A percentile compares a stretch with the other conserved stretches of the same genome.
phyloP scores from a whole-genome alignment of 768 basidiomycete species.

The Flagelloscypha sp. region DNA sequence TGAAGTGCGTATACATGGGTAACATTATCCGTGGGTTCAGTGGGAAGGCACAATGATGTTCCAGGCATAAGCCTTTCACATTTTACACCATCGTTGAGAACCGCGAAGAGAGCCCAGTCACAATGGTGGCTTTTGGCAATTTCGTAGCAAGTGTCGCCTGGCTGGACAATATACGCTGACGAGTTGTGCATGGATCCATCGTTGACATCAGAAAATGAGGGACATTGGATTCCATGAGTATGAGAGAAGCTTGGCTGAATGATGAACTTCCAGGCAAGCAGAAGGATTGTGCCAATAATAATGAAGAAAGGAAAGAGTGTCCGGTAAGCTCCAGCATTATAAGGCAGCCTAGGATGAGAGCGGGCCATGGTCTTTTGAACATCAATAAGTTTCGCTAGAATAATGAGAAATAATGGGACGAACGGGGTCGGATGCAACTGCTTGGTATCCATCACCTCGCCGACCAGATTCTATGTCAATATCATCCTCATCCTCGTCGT shows the following conservation, averaged over 20 bases:
- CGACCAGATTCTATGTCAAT: constrained; percentile 49
- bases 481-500: constrained; percentile 22
- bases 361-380: constrained; percentile 20
- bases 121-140: constrained; percentile 42
- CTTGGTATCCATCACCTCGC: constrained; percentile 49
- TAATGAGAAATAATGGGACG: constrained; percentile 12
- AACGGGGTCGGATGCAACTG: constrained; percentile 45
- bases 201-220: constrained; percentile 19
- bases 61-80: constrained; percentile 58
- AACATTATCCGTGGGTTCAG: too few relatives aligned
- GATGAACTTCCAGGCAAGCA: constrained; percentile 57
- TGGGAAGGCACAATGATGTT: constrained; percentile 52
- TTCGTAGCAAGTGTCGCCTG: constrained; percentile 63
- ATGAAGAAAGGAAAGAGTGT: constrained; percentile 69
- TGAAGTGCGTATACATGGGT: too few relatives aligned
- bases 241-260: constrained; percentile 32
- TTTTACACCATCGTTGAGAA: constrained; percentile 42
- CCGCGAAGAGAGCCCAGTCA: constrained; percentile 41
- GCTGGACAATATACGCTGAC: constrained; percentile 38
- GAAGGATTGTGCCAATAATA: constrained; percentile 51
- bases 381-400: constrained; percentile 4
- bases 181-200: constrained; percentile 32
- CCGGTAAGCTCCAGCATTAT: constrained; percentile 42
- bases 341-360: constrained; percentile 22
- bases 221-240: constrained; percentile 16